Percentiles rank a stretch among this genome's conserved stretches.
These are phyloP conservation scores for Scutellaria barbata DNA, from an alignment of 257 asterid species.

Conservation along the genomic window DNA sequence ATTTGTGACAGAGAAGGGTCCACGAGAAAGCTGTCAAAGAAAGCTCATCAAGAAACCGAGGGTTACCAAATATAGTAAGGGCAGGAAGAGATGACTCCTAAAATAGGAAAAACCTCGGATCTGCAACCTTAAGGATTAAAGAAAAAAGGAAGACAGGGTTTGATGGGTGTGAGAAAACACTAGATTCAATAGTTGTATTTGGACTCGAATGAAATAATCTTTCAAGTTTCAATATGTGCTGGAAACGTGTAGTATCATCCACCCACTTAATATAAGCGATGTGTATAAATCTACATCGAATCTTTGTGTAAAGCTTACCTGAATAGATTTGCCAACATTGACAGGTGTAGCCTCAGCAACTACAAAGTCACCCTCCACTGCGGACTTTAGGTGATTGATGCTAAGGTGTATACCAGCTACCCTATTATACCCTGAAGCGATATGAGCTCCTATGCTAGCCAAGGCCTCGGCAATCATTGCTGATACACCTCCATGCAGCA, in stretches of 20 bases:
- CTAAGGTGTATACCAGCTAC: constrained; percentile 69
- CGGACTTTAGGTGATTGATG: constrained; percentile 63
- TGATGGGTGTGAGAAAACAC: too few relatives aligned
- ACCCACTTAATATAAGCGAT: not conserved
- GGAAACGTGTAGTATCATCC: constrained; percentile 5
- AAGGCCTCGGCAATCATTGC: constrained; percentile 62
- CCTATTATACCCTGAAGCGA: constrained; percentile 55
- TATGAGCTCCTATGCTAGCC: constrained; percentile 66
- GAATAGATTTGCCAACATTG: constrained; percentile 72
- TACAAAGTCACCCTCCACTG: constrained; percentile 67
- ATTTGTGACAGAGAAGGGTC: too few relatives aligned
- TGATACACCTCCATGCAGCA: constrained; percentile 69
- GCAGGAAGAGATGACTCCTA: too few relatives aligned
- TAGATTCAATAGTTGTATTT: too few relatives aligned
- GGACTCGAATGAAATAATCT: too few relatives aligned
- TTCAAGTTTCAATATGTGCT: not conserved
- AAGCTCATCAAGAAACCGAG: too few relatives aligned
- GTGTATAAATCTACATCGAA: not conserved
- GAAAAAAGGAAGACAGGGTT: too few relatives aligned
- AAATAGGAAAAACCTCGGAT: too few relatives aligned
- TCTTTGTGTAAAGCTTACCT: constrained; percentile 42
- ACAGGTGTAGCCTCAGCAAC: constrained; percentile 80
- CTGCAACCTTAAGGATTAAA: too few relatives aligned
- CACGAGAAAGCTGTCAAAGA: too few relatives aligned
- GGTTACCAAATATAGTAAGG: too few relatives aligned